Conservation (phyloP, 1,284 basidiomycete species). For the Papiliotrema fonsecae region DNA sequence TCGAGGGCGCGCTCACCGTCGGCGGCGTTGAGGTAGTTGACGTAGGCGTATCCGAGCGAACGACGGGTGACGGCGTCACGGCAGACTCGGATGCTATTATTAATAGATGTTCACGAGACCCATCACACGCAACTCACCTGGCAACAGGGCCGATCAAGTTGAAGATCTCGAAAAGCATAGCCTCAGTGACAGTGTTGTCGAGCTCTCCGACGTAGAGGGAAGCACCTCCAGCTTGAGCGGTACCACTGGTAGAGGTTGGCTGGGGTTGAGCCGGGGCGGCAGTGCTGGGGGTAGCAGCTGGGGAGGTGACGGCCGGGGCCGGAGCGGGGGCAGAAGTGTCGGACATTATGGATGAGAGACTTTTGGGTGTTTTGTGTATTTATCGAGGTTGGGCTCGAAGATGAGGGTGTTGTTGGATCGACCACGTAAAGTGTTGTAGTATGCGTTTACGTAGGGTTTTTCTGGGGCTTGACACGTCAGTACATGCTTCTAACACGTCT, state of each 20-base stretch:
- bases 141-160: conserved; percentile 99
- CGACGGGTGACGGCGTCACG: conserved; percentile 99
- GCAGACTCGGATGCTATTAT: conserved; percentile 97
- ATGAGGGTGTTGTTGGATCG: conserved; percentile 26
- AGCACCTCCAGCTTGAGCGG: conserved; percentile 66
- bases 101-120: conserved; percentile 52
- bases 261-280: conserved; percentile 36
- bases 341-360: conserved; percentile 27
- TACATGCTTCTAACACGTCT: neutral
- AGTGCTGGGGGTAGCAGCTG: conserved; percentile 23
- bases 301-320: conserved; percentile 24
- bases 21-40: conserved; percentile 93
- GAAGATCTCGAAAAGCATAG: conserved; percentile 99
- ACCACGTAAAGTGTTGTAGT: conserved; percentile 26
- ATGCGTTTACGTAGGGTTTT: conserved; percentile 43
- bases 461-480: conserved; percentile 6
- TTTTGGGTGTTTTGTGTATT: too few species aligned
- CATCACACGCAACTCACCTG: conserved; percentile 54
- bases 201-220: conserved; percentile 99
- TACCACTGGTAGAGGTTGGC: conserved; percentile 55
- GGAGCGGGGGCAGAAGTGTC: conserved; percentile 26
- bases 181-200: conserved; percentile 95
- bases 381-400: conserved; percentile 23
- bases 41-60: conserved; percentile 98
- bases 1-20: conserved; percentile 99